phyloP scores from a whole-genome alignment of 2,329 filamentous ascomycete species.

The Ascochyta koolunga region DNA sequence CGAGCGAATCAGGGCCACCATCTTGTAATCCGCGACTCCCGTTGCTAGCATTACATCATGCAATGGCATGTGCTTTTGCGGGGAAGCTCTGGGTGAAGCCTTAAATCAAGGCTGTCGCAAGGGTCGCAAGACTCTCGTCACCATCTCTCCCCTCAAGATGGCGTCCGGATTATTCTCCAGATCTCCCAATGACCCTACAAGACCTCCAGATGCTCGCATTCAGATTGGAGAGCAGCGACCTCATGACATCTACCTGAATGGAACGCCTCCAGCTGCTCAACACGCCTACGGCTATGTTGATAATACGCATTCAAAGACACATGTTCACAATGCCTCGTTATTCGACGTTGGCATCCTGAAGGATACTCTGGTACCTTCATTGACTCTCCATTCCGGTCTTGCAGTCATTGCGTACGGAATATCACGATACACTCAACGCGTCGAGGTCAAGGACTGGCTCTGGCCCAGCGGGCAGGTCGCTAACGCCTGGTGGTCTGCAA shows the following conservation, averaged over 20 bases:
- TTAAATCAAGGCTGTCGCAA: slow-evolving; percentile 10
- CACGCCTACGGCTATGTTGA: slow-evolving; percentile 28
- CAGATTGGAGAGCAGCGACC: slow-evolving; percentile 41
- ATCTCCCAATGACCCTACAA: slow-evolving; percentile 6
- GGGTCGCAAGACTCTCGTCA: neutral
- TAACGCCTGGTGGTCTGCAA: slow-evolving; percentile 66
- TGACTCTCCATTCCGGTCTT: slow-evolving; percentile 60
- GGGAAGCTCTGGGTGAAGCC: slow-evolving; percentile 14
- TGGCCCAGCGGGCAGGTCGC: slow-evolving; percentile 62
- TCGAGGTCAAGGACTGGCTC: slow-evolving; percentile 66
- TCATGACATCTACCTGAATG: slow-evolving; percentile 42
- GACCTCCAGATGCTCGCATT: slow-evolving; percentile 39
- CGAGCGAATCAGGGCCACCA: slow-evolving; percentile 12
- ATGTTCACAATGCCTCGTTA: slow-evolving; percentile 38
- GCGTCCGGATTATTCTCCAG: slow-evolving; percentile 14
- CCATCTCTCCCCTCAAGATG: slow-evolving; percentile 3
- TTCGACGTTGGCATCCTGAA: slow-evolving; percentile 59
- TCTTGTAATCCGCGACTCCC: neutral
- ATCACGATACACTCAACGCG: slow-evolving; percentile 59
- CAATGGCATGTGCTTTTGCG: slow-evolving; percentile 18
- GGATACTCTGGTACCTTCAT: slow-evolving; percentile 60
- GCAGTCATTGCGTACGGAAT: slow-evolving; percentile 59
- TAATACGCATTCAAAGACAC: slow-evolving; percentile 40
- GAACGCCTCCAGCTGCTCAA: slow-evolving; percentile 23
- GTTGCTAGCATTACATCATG: slow-evolving; percentile 19